Conservation (phyloP, 495 filamentous ascomycete species). For the Aspergillus wentii region DNA sequence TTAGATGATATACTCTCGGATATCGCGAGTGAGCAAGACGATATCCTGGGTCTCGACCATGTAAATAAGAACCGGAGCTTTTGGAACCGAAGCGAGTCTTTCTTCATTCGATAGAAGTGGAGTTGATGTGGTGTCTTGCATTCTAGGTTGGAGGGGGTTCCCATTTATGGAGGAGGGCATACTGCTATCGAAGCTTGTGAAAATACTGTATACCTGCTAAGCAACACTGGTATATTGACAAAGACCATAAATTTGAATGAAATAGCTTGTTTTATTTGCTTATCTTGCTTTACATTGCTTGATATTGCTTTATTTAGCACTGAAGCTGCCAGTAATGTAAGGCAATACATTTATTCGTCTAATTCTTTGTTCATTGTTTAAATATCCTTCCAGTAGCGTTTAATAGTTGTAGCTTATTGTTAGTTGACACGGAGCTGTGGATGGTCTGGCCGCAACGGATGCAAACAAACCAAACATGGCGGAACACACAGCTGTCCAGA, state of each 20-base stretch:
- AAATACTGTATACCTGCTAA: background rate
- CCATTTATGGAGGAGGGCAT: too few species aligned
- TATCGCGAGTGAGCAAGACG: constrained; percentile 61
- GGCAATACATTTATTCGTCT: background rate
- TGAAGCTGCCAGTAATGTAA: too few species aligned
- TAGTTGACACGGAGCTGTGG: too few species aligned
- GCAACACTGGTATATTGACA: too few species aligned
- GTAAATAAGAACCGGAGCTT: constrained; percentile 63
- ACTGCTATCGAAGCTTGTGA: background rate
- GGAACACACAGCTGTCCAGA: constrained; percentile 33
- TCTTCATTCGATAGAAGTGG: constrained; percentile 57
- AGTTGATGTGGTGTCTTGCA: constrained; percentile 3
- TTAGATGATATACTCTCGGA: constrained; percentile 82
- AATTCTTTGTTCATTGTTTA: too few species aligned
- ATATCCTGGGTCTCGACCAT: constrained; percentile 87
- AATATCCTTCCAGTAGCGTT: too few species aligned
- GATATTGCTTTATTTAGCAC: too few species aligned
- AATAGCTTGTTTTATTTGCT: too few species aligned
- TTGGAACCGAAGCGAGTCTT: constrained; percentile 57
- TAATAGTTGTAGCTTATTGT: too few species aligned
- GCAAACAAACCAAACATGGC: constrained; percentile 37
- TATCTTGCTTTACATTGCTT: too few species aligned
- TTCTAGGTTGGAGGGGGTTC: background rate
- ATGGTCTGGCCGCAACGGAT: too few species aligned
- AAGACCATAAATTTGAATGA: too few species aligned